A percentile compares a stretch with the other conserved stretches of the same genome.
Conservation (phyloP, 2,329 filamentous ascomycete species). For the Madurella mycetomatis region DNA sequence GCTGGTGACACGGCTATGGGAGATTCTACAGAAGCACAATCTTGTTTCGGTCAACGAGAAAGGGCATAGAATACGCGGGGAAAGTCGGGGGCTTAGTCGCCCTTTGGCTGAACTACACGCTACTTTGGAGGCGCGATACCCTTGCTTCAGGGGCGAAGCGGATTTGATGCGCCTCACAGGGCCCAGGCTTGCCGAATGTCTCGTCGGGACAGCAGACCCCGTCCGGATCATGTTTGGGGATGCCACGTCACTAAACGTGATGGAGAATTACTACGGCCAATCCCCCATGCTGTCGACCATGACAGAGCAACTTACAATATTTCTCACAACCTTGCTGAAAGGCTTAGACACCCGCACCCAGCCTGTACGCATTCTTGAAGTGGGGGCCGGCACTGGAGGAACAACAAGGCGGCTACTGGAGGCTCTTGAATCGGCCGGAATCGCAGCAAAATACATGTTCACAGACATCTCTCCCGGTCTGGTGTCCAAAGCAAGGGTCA, state of each 20-base stretch:
- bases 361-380: constrained; percentile 31
- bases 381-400: constrained; percentile 33
- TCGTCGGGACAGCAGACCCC: constrained; percentile 34
- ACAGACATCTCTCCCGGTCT: constrained; percentile 36
- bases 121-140: background rate
- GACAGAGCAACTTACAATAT: constrained; percentile 31
- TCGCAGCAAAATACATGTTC: constrained; percentile 36
- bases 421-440: constrained; percentile 25
- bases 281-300: constrained; percentile 33
- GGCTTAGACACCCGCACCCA: background rate
- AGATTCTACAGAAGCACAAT: background rate
- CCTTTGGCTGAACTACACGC: background rate
- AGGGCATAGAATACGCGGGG: background rate
- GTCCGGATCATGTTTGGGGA: constrained; percentile 38
- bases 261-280: constrained; percentile 31
- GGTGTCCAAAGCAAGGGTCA: constrained; percentile 29
- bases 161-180: constrained; percentile 29
- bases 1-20: background rate
- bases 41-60: background rate
- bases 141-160: constrained; percentile 10
- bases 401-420: constrained; percentile 32
- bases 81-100: background rate
- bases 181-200: constrained; percentile 27
- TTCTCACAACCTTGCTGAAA: constrained; percentile 10
- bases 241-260: constrained; percentile 32